Percentiles rank a stretch among this genome's conserved stretches.
phyloP scores from a whole-genome alignment of 2,329 filamentous ascomycete genomes.

The Ambrosiella beaveri region DNA sequence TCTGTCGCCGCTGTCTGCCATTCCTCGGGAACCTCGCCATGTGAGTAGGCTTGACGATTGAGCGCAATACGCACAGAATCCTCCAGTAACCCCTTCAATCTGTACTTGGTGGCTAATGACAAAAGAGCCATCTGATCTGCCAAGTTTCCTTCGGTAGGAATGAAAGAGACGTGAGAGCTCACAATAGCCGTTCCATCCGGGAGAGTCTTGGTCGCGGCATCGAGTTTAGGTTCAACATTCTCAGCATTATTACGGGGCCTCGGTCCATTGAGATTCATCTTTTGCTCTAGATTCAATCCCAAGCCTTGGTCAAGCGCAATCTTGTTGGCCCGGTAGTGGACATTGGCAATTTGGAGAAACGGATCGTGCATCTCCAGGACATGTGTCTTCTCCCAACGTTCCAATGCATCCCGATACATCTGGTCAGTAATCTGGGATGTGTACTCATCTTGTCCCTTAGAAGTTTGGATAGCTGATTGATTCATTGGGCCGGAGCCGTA shows the following conservation, averaged over 20 bases:
- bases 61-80: conserved; percentile 56
- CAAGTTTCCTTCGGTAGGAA: conserved; percentile 58
- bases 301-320: conserved; percentile 42
- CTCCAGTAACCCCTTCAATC: conserved; percentile 57
- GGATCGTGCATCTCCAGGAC: conserved; percentile 57
- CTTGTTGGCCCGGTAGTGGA: conserved; percentile 40
- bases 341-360: conserved; percentile 49
- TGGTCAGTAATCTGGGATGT: conserved; percentile 47
- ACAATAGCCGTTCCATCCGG: conserved; percentile 27
- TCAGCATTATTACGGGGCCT: conserved; percentile 8
- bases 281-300: conserved; percentile 36
- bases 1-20: conserved; percentile 54
- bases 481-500: conserved; percentile 50
- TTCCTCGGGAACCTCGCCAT: conserved; percentile 61
- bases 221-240: conserved; percentile 6
- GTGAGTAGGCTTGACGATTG: conserved; percentile 58
- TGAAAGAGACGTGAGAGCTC: conserved; percentile 45
- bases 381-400: conserved; percentile 38
- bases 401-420: conserved; percentile 49
- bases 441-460: conserved; percentile 36
- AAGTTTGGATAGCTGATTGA: conserved; percentile 34
- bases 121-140: conserved; percentile 70
- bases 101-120: conserved; percentile 67
- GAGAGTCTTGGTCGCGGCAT: conserved; percentile 8
- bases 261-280: conserved; percentile 30